Base-by-base conservation (phyloP, 2,329 filamentous ascomycete genomes). In the Ophiostoma piceae region DNA sequence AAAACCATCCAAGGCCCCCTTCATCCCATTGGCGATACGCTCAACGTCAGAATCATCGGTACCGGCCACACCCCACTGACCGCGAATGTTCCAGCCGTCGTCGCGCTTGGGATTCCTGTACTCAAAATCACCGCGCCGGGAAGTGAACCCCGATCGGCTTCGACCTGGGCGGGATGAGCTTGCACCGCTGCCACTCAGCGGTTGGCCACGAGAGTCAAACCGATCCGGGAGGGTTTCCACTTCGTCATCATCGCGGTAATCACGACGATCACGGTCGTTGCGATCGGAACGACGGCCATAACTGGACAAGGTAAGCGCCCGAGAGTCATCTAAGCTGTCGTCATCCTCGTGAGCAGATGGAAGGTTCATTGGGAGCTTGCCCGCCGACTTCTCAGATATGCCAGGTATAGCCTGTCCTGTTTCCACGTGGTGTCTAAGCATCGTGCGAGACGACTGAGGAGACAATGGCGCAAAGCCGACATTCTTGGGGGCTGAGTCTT, bases 391-490 rank as follows among this genome's bases (percentile, higher is more conserved):
- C 19, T 65, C 62, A n/a, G 35, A 26, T 4, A 65, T 39, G 16
- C 35, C 8, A 7, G 62, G 32, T 22, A 22, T 41, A 12, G 39
- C 35, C 35, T 65, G 62, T 35, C 62, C 71, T 67, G 41, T 70
- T 14, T 78, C 76, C 43, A 75, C 75, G 54, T 75, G 79, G 71
- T 83, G 83, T 35, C 78, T 76, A 26, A 78, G 76, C 74, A 84
- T 80, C 0, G 82, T 84, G 69, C 76, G 79, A 0, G 80, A 80
- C 19, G 82, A 84, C 68, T 82, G 80, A 0, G 84, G 84, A 2
- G 83, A 85, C 57, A 85, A 74, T 0, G 84, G 83, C 2, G 80
- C 79, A 69, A 84, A 85, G 1, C 77, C 73, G 1, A 85, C 82
- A 0, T 81, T 80, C 71, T 83, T 83, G 29, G 74, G 35, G 14